phyloP scores from a whole-genome alignment of 371 early-diverging fungal genomes.

The Choanephora cucurbitarum region DNA sequence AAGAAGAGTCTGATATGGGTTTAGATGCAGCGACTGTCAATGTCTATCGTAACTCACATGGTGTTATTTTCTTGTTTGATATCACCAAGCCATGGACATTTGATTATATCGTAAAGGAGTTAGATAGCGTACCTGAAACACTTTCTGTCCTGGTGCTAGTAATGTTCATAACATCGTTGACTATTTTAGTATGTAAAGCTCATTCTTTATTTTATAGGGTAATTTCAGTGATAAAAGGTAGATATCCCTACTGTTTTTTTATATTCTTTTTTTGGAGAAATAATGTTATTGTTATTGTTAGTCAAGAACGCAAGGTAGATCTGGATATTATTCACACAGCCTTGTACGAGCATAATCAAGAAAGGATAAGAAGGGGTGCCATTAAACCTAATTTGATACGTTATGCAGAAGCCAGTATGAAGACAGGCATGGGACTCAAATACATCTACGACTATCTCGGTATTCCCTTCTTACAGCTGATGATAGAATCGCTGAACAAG shows the following conservation, averaged over 20 bases:
- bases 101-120: conserved; percentile 56
- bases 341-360: conserved; percentile 46
- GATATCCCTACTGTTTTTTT: too few species aligned
- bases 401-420: conserved; percentile 63
- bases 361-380: conserved; percentile 42
- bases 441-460: conserved; percentile 65
- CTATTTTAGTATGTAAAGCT: too few species aligned
- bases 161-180: too few species aligned
- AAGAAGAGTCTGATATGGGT: conserved; percentile 21
- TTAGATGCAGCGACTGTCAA: conserved; percentile 69
- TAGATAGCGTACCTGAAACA: conserved; percentile 57
- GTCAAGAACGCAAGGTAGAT: conserved; percentile 34
- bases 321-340: conserved; percentile 43
- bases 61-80: conserved; percentile 62
- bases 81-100: conserved; percentile 67
- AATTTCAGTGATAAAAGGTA: conserved; percentile 55
- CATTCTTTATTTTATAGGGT: conserved; percentile 36
- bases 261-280: too few species aligned
- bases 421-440: conserved; percentile 61
- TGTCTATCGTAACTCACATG: conserved; percentile 67
- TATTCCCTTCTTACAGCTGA: conserved; percentile 62
- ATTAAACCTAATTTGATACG: conserved; percentile 62
- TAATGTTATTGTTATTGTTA: too few species aligned
- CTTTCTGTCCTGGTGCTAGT: conserved; percentile 60
- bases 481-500: conserved; percentile 60